phyloP scores from a whole-genome alignment of 2,329 filamentous ascomycete genomes.

The Botrytis pseudocinerea region DNA sequence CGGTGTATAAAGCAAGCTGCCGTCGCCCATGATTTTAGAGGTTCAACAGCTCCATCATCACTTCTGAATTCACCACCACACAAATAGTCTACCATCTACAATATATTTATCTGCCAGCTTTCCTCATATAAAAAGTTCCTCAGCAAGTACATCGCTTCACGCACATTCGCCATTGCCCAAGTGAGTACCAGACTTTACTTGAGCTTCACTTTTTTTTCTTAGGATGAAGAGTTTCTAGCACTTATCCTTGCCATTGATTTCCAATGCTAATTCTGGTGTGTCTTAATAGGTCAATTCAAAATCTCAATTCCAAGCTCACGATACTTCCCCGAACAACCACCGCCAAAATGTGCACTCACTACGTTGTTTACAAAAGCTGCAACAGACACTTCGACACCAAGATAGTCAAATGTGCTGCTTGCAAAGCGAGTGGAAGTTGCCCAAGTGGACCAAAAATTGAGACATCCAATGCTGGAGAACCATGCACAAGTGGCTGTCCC shows the following conservation, averaged over 20 bases:
- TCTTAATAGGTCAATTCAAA: constrained; percentile 5
- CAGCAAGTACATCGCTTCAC: neutral
- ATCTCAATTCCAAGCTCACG: neutral
- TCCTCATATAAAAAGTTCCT: constrained; percentile 4
- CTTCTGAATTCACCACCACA: constrained; percentile 13
- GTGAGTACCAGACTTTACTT: constrained; percentile 17
- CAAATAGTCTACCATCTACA: constrained; percentile 12
- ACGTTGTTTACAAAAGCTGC: constrained; percentile 15
- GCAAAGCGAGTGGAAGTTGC: constrained; percentile 12
- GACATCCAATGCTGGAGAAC: neutral
- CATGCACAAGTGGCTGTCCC: constrained; percentile 18
- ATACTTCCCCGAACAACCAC: neutral
- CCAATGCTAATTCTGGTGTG: constrained; percentile 7
- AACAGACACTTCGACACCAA: neutral
- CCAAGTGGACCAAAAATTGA: neutral
- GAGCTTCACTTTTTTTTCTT: neutral
- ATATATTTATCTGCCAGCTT: constrained; percentile 16
- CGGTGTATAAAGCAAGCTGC: constrained; percentile 39
- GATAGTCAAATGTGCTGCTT: neutral
- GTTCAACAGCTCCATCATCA: constrained; percentile 26
- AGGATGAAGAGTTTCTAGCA: neutral
- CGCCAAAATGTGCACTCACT: constrained; percentile 20
- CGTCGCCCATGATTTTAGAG: constrained; percentile 31
- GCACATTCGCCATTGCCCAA: constrained; percentile 8
- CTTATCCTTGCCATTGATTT: constrained; percentile 8